These are phyloP conservation scores for Cladophialophora chaetospira DNA, from an alignment of 2,329 filamentous ascomycete species.

Conservation along the genomic window DNA sequence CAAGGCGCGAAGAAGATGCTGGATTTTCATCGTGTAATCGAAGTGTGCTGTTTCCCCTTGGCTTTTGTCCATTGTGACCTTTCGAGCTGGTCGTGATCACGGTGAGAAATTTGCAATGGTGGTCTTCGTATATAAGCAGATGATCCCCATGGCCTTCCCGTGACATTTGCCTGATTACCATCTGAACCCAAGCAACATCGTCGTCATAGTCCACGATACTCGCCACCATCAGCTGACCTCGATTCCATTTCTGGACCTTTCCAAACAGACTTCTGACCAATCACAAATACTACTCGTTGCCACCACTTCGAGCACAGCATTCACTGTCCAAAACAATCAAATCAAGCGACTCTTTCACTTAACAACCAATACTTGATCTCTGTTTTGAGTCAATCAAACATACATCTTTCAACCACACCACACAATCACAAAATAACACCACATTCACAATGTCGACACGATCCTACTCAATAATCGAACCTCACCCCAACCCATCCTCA, in stretches of 20 bases:
- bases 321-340: background rate
- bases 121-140: constrained; percentile 12
- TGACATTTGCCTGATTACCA: background rate
- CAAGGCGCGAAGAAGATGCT: constrained; percentile 21
- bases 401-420: background rate
- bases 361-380: too few relatives aligned
- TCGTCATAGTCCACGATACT: background rate
- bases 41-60: constrained; percentile 5
- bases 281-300: constrained; percentile 3
- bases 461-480: constrained; percentile 61
- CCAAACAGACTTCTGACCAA: background rate
- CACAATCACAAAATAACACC: constrained; percentile 6
- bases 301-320: background rate
- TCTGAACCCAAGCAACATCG: too few relatives aligned
- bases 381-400: background rate
- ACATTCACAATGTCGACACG: constrained; percentile 21
- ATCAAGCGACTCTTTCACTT: background rate
- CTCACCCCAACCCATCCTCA: constrained; percentile 58
- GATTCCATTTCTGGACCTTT: background rate
- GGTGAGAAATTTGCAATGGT: constrained; percentile 2
- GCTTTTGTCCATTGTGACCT: background rate
- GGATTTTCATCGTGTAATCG: constrained; percentile 15
- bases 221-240: background rate
- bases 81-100: constrained; percentile 4
- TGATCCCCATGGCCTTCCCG: background rate